These are phyloP conservation scores for Spathaspora girioi DNA, from an alignment of 805 yeast species.

Conservation along the genomic window DNA sequence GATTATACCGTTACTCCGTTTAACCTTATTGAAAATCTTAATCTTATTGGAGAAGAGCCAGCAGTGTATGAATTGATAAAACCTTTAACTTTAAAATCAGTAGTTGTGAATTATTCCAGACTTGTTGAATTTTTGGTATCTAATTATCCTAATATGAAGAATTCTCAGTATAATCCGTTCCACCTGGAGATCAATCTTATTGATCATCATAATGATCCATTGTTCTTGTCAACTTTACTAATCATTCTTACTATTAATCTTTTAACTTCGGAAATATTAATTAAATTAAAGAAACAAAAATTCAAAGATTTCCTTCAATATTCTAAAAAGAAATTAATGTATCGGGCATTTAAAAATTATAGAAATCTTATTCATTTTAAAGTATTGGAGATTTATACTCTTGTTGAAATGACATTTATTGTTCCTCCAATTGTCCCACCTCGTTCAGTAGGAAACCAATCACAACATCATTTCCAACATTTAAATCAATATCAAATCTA, in stretches of 20 bases:
- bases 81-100: slow-evolving; percentile 25
- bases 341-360: slow-evolving; percentile 19
- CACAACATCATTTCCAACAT: slow-evolving; percentile 5
- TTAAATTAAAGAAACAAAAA: slow-evolving; percentile 24
- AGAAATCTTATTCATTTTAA: slow-evolving; percentile 23
- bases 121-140: slow-evolving; percentile 19
- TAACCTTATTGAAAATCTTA: slow-evolving; percentile 21
- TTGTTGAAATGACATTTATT: slow-evolving; percentile 14
- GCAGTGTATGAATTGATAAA: slow-evolving; percentile 21
- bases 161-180: slow-evolving; percentile 1
- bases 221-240: slow-evolving; percentile 22
- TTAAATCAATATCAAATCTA: slow-evolving; percentile 23
- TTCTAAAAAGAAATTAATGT: slow-evolving; percentile 13
- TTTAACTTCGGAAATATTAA: slow-evolving; percentile 25
- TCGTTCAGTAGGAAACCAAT: not conserved
- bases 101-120: slow-evolving; percentile 18
- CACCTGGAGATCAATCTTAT: slow-evolving; percentile 14
- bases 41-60: slow-evolving; percentile 23
- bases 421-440: slow-evolving; percentile 11
- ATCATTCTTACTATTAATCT: slow-evolving; percentile 24
- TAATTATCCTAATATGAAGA: slow-evolving; percentile 12
- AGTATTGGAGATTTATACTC: slow-evolving; percentile 23
- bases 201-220: slow-evolving; percentile 22
- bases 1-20: slow-evolving; percentile 15
- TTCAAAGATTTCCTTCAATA: slow-evolving; percentile 16